Conservation (phyloP, 495 filamentous ascomycete genomes). For the Penicillium verhagenii region DNA sequence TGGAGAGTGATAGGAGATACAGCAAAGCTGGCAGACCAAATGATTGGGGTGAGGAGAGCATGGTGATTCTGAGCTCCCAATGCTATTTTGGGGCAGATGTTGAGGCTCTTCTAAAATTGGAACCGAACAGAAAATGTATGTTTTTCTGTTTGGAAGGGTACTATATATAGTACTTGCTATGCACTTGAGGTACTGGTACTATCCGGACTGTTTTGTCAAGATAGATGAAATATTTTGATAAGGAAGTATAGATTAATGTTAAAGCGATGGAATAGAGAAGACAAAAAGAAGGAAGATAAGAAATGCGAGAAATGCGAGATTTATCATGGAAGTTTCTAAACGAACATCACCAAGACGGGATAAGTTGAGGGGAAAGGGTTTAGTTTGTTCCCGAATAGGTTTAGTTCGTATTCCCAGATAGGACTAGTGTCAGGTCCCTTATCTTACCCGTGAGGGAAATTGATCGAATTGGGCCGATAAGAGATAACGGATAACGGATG, state of each 20-base stretch:
- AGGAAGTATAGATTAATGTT: background rate
- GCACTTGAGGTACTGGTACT: too few species aligned
- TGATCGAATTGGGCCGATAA: too few species aligned
- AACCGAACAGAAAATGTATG: background rate
- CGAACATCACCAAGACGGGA: too few species aligned
- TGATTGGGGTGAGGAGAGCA: background rate
- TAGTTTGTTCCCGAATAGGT: background rate
- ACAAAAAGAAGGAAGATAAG: background rate
- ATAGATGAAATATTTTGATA: too few species aligned
- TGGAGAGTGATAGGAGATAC: background rate
- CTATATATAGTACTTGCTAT: background rate
- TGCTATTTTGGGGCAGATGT: too few species aligned
- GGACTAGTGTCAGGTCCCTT: background rate
- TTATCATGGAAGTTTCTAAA: background rate
- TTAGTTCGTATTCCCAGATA: background rate
- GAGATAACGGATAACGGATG: too few species aligned
- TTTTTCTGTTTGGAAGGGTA: too few species aligned
- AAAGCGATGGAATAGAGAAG: background rate
- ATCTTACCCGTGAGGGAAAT: too few species aligned
- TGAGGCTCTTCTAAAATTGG: background rate
- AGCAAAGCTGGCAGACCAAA: background rate
- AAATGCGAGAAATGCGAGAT: background rate
- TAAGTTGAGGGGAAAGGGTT: background rate
- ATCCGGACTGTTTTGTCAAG: too few species aligned
- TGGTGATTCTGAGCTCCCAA: background rate